Base-by-base conservation (phyloP, 129 eudicot species). In the Logfia minima region DNA sequence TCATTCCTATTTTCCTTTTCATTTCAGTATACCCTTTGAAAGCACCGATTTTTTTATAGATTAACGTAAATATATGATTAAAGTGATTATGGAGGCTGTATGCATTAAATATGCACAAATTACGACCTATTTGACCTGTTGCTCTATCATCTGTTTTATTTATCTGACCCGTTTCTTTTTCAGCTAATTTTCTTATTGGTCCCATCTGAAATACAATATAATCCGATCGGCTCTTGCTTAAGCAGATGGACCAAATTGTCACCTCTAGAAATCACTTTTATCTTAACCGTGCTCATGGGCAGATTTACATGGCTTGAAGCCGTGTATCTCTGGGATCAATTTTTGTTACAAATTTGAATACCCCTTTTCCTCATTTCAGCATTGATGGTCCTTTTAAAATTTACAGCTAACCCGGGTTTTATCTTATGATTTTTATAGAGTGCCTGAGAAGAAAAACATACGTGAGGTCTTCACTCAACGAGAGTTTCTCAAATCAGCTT, bases 361-460 rank as follows among this genome's bases (percentile, higher is more conserved):
- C 13, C 45, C 11, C 45, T 8, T 45, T 11, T 45, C 24, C 34
- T 22, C 22, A 24, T 51, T n/a, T 28, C 23, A 23, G 43, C 29
- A 51, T 71, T 14, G 23, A 9, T 68, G 17, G 3, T 37, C 19
- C 19, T 39, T 68, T 19, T 8, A 9, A 8, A 19, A 22, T 17
- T 69, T 18, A 43, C 2, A 34, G 43, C 22, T 16, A 64, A 51
- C 70, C 53, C 11, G 23, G 18, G 78, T 64, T 67, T 73, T 34
- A 72, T 64, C 41, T 61, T 45, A 29, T 66, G 43, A 18, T 21
- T 32, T 43, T 58, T 34, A 41, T 87, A 92, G 97, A 84, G 65
- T 78, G 83, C 68, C 75, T 87, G 86, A 86, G 79, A 87, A 84
- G 81, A 45, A 87, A 83, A 31, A 31, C 35, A 31, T 31, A 31